phyloP scores from a whole-genome alignment of 805 yeast genomes.

The Kazachstania bromeliacearum region DNA sequence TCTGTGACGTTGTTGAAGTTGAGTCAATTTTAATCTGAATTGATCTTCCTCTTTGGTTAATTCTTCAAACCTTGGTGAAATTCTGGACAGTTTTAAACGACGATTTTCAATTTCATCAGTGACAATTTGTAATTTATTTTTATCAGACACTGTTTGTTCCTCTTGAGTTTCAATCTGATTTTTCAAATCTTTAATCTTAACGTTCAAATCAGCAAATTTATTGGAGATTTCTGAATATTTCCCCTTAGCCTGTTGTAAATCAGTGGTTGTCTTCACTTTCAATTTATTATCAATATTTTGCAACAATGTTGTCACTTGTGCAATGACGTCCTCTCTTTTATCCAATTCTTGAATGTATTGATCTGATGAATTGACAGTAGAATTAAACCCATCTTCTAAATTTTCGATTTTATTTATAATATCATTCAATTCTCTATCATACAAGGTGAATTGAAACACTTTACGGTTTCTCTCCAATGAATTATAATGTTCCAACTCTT shows the following conservation, averaged over 20 bases:
- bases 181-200: slow-evolving; percentile 37
- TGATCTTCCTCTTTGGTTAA: slow-evolving; percentile 34
- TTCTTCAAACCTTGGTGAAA: slow-evolving; percentile 35
- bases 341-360: slow-evolving; percentile 47
- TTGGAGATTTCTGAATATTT: slow-evolving; percentile 43
- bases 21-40: slow-evolving; percentile 33
- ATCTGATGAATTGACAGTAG: slow-evolving; percentile 43
- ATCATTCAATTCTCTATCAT: slow-evolving; percentile 65
- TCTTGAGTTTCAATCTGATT: slow-evolving; percentile 27
- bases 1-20: slow-evolving; percentile 45
- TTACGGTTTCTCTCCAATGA: slow-evolving; percentile 57
- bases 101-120: slow-evolving; percentile 28
- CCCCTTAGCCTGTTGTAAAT: slow-evolving; percentile 43
- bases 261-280: slow-evolving; percentile 43
- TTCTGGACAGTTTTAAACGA: slow-evolving; percentile 30
- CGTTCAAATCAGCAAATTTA: slow-evolving; percentile 40
- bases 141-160: slow-evolving; percentile 26
- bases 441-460: slow-evolving; percentile 61
- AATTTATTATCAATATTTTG: slow-evolving; percentile 38
- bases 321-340: slow-evolving; percentile 46
- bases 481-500: slow-evolving; percentile 64
- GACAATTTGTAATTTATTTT: slow-evolving; percentile 20
- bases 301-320: slow-evolving; percentile 38
- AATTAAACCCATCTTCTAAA: slow-evolving; percentile 49
- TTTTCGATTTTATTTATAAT: slow-evolving; percentile 50